These are phyloP conservation scores for Solanum pinnatisectum DNA, from an alignment of 257 asterid genomes.

Conservation along the genomic window DNA sequence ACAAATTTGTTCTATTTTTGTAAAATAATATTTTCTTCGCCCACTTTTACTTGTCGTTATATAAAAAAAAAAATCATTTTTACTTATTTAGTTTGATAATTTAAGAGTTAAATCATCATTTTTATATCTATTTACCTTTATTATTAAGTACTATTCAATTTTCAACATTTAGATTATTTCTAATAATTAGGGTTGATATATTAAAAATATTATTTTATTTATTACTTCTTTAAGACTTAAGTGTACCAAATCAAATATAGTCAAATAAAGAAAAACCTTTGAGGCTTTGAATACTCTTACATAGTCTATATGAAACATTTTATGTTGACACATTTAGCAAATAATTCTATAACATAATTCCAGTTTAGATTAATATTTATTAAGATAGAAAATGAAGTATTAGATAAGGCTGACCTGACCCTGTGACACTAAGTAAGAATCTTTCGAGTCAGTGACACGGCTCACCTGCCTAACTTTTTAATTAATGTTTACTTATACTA, in stretches of 20 bases:
- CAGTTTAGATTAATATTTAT: not conserved
- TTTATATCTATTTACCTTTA: not conserved
- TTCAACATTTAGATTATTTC: too few species aligned
- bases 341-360: not conserved
- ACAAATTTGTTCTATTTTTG: not conserved
- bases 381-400: not conserved
- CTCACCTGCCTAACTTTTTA: slow-evolving; percentile 12
- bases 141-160: not conserved
- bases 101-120: not conserved
- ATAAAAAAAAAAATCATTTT: too few species aligned
- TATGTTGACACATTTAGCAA: not conserved
- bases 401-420: not conserved
- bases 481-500: not conserved
- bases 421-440: slow-evolving; percentile 9
- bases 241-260: not conserved
- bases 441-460: slow-evolving; percentile 15
- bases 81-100: not conserved
- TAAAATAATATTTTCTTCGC: not conserved
- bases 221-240: not conserved
- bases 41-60: not conserved
- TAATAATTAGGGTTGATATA: not conserved
- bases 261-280: not conserved
- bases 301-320: not conserved
- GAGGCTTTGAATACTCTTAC: not conserved
- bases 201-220: not conserved